Evolutionary conservation across 1,139 yeast species (phyloP).

Genomic region (Pichia sp.): DNA sequence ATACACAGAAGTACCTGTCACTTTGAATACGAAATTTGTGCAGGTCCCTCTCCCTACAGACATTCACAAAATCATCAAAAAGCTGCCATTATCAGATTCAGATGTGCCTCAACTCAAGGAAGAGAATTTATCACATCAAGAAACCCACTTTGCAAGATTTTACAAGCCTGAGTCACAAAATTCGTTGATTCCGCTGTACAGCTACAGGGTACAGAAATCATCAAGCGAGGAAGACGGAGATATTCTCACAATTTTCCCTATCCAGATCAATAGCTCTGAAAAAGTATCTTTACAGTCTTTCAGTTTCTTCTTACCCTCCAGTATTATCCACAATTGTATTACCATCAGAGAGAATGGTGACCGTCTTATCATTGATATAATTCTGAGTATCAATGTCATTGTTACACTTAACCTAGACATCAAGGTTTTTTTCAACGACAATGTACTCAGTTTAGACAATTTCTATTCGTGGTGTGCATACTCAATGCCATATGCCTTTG

Average conservation of each 20-base stretch:
- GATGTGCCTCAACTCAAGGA: not conserved
- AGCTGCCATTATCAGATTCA: conserved; percentile 9
- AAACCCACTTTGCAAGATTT: conserved; percentile 12
- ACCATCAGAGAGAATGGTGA: conserved; percentile 19
- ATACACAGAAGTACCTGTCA: conserved; percentile 22
- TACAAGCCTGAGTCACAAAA: conserved; percentile 1
- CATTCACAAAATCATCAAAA: conserved; percentile 21
- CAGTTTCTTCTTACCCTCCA: conserved; percentile 28
- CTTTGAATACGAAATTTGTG: conserved; percentile 14
- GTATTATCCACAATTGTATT: conserved; percentile 23
- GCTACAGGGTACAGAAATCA: conserved; percentile 5
- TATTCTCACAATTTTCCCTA: conserved; percentile 27
- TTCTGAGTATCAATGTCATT: conserved; percentile 36
- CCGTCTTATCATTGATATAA: conserved; percentile 31
- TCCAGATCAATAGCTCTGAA: conserved; percentile 25
- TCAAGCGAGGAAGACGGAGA: conserved; percentile 11
- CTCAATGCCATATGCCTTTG: conserved; percentile 72
- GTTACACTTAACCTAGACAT: conserved; percentile 29
- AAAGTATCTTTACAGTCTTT: conserved; percentile 19
- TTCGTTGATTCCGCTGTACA: not conserved
- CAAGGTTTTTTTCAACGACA: conserved; percentile 17
- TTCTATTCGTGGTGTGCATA: conserved; percentile 54
- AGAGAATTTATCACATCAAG: not conserved
- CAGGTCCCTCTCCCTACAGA: conserved; percentile 19
- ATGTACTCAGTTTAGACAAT: conserved; percentile 9